Base-by-base conservation (phyloP, 306 rosid genomes). In the Albizia julibrissin region DNA sequence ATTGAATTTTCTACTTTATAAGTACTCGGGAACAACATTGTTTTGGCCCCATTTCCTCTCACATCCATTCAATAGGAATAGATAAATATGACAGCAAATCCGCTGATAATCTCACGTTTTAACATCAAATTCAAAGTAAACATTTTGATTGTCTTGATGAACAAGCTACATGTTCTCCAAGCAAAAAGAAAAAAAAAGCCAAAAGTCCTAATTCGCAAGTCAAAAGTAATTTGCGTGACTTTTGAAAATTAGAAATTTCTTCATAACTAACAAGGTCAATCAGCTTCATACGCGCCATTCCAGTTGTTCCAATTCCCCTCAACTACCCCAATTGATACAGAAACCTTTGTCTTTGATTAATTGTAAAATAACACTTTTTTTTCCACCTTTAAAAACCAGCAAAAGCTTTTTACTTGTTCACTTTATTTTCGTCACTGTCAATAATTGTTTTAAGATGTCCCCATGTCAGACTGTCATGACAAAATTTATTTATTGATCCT, bases 61-160 rank as follows among this genome's bases (percentile, higher is more conserved):
- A 52, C 26, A 1, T 58, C 64, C 27, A 66, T 33, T 31, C 44
- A 66, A 2, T 2, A 15, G 6, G 26, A 34, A 21, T 18, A 1
- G 16, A 19, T 7, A 67, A 7, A 34, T 8, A 42, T 14, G 56
- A 31, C 13, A 21, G 16, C 34, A 44, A 43, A 26, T 71, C 75
- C 6, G 52, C 33, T 4, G 75, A 43, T 71, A 44, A 44, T 31
- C 44, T 10, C 44, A 47, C 27, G n/a, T 19, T 50, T 50, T 29
- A 49, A 26, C n/a, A 31, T 24, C 40, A 13, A 49, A 73, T 49
- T 73, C 77, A 73, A 73, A 73, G 77, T 73, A 49, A 73, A 73
- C 64, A 73, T 27, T 73, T 73, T 49, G 77, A 18, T 72, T 46
- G 22, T 72, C 77, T 69, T n/a, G 6, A 1, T 6, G 56, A 12